A percentile compares a stretch with the other conserved stretches of the same genome.
Evolutionary conservation across 2,329 filamentous ascomycete species (phyloP).

Genomic region (Zasmidium citrigriseum): DNA sequence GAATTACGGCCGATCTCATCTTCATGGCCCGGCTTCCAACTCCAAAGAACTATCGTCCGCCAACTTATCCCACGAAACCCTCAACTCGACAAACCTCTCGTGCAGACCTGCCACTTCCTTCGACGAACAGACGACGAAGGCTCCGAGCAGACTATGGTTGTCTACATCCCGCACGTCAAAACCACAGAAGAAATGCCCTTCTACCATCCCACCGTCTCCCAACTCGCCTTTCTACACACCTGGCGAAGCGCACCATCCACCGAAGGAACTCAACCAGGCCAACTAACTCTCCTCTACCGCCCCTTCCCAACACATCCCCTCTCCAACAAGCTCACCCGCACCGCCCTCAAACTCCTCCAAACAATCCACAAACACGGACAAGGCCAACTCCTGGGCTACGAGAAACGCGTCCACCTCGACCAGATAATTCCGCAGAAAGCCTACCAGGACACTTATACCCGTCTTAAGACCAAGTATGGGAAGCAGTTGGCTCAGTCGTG

Average conservation of each 20-base stretch:
- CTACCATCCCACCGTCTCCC: constrained; percentile 79
- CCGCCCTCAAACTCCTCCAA: constrained; percentile 67
- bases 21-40: constrained; percentile 36
- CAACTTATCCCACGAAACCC: constrained; percentile 81
- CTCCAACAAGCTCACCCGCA: constrained; percentile 58
- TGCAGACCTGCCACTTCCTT: constrained; percentile 80
- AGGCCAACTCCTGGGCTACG: constrained; percentile 65
- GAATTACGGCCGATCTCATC: constrained; percentile 35
- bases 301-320: constrained; percentile 44
- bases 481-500: constrained; percentile 69
- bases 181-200: constrained; percentile 69
- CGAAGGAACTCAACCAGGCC: constrained; percentile 13
- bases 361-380: constrained; percentile 74
- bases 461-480: constrained; percentile 79
- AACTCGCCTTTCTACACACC: constrained; percentile 74
- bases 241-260: constrained; percentile 45
- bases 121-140: constrained; percentile 30
- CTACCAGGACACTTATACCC: constrained; percentile 80
- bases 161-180: constrained; percentile 76
- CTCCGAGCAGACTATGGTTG: constrained; percentile 55
- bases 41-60: constrained; percentile 69
- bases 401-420: constrained; percentile 84
- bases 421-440: constrained; percentile 72
- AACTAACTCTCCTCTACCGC: constrained; percentile 16
- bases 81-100: constrained; percentile 69